Conservation (phyloP, 2,329 filamentous ascomycete genomes). For the Fusarium mundagurra region DNA sequence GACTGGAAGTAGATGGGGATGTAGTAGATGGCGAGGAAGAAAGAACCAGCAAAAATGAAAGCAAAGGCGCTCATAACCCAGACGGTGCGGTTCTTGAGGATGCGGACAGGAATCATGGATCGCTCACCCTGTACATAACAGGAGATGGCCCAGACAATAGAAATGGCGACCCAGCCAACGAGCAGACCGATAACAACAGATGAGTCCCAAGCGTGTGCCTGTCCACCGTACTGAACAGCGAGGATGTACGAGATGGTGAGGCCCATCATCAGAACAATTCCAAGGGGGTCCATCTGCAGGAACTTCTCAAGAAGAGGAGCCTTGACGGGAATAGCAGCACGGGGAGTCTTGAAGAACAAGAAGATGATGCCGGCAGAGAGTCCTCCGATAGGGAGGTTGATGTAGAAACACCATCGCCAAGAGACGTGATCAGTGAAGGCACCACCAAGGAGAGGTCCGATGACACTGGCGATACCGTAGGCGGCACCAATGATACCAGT, state of each 20-base stretch:
- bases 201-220: constrained; percentile 54
- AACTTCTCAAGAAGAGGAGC: constrained; percentile 55
- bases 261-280: constrained; percentile 57
- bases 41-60: constrained; percentile 56
- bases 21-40: constrained; percentile 58
- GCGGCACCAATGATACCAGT: constrained; percentile 52
- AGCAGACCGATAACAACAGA: constrained; percentile 55
- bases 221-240: constrained; percentile 60
- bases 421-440: constrained; percentile 50
- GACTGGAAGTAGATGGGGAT: constrained; percentile 59
- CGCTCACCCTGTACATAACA: constrained; percentile 58
- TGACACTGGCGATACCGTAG: constrained; percentile 50
- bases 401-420: constrained; percentile 55
- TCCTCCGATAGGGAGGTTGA: constrained; percentile 51
- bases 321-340: constrained; percentile 49
- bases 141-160: constrained; percentile 48
- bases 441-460: constrained; percentile 51
- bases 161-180: constrained; percentile 51
- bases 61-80: constrained; percentile 50
- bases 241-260: constrained; percentile 56
- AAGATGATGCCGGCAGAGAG: constrained; percentile 49
- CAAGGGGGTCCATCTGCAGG: constrained; percentile 59
- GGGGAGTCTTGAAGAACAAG: constrained; percentile 55
- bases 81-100: constrained; percentile 53
- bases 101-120: constrained; percentile 53